These are phyloP conservation scores for Trichocladium uniseriatum DNA, from an alignment of 495 filamentous ascomycete genomes.

Conservation along the genomic window DNA sequence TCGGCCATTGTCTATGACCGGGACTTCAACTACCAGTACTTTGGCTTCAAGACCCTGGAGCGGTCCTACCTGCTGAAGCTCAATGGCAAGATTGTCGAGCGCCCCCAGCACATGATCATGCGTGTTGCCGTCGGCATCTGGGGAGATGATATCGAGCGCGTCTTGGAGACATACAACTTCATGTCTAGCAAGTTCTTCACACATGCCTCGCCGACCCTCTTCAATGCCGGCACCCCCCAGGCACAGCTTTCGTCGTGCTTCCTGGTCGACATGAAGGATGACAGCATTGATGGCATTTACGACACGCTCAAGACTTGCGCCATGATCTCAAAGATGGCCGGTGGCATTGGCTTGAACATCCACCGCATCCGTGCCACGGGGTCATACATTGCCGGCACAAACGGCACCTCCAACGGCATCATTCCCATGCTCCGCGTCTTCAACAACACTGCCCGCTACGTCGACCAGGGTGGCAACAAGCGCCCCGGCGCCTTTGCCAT, in stretches of 20 bases:
- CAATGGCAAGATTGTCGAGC: slow-evolving; percentile 86
- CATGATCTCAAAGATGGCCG: slow-evolving; percentile 98
- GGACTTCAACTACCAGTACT: slow-evolving; percentile 99
- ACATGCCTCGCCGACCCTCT: slow-evolving; percentile 93
- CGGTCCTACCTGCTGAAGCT: slow-evolving; percentile 92
- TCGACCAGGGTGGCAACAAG: slow-evolving; percentile 99
- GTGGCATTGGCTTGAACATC: slow-evolving; percentile 91
- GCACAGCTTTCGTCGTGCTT: slow-evolving; percentile 95
- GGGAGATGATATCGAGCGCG: slow-evolving; percentile 86
- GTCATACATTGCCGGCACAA: slow-evolving; percentile 95
- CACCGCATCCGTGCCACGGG: slow-evolving; percentile 94
- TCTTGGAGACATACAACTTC: slow-evolving; percentile 92
- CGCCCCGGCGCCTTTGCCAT: slow-evolving; percentile 96
- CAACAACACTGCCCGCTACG: slow-evolving; percentile 98
- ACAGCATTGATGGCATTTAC: slow-evolving; percentile 99
- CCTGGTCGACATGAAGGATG: slow-evolving; percentile 95
- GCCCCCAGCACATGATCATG: slow-evolving; percentile 99
- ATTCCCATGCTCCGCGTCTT: slow-evolving; percentile 96
- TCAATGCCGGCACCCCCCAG: slow-evolving; percentile 92
- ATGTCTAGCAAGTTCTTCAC: slow-evolving; percentile 98
- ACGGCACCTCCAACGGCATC: slow-evolving; percentile 94
- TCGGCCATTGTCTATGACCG: slow-evolving; percentile 98
- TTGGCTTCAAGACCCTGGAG: slow-evolving; percentile 98
- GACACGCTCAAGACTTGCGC: slow-evolving; percentile 98
- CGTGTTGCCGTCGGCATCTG: slow-evolving; percentile 95